Evolutionary conservation across 2,329 filamentous ascomycete genomes (phyloP).

Genomic region (Cladosporium sp.): DNA sequence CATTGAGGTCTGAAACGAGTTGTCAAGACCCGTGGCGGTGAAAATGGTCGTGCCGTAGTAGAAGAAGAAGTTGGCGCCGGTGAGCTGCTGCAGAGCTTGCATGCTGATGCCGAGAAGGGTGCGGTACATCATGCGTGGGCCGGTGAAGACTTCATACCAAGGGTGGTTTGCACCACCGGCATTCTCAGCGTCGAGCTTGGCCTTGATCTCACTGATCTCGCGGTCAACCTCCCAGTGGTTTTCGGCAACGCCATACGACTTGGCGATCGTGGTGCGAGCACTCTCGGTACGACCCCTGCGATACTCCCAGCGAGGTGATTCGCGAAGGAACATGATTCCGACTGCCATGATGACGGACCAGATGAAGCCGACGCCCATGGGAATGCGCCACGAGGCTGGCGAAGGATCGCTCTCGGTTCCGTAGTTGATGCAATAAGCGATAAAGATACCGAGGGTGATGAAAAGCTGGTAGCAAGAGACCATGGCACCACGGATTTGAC

Average conservation of each 20-base stretch:
- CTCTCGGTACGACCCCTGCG: slow-evolving; percentile 50
- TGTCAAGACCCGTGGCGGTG: slow-evolving; percentile 32
- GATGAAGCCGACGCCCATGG: slow-evolving; percentile 56
- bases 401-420: slow-evolving; percentile 49
- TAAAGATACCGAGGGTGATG: slow-evolving; percentile 63
- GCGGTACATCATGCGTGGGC: slow-evolving; percentile 64
- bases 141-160: slow-evolving; percentile 64
- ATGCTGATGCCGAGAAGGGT: slow-evolving; percentile 59
- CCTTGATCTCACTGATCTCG: slow-evolving; percentile 53
- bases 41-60: slow-evolving; percentile 48
- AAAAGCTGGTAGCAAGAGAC: slow-evolving; percentile 65
- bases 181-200: slow-evolving; percentile 52
- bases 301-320: slow-evolving; percentile 57
- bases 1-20: slow-evolving; percentile 44
- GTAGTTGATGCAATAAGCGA: slow-evolving; percentile 52
- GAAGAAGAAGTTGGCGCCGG: slow-evolving; percentile 66
- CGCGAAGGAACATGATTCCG: slow-evolving; percentile 53
- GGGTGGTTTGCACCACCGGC: slow-evolving; percentile 44
- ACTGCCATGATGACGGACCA: slow-evolving; percentile 52
- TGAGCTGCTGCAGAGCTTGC: slow-evolving; percentile 64
- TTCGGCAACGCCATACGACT: slow-evolving; percentile 52
- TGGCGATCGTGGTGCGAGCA: slow-evolving; percentile 49
- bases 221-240: slow-evolving; percentile 52
- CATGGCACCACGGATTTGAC: slow-evolving; percentile 60
- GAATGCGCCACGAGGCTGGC: slow-evolving; percentile 57